Evolutionary conservation across 163 green algal genomes (phyloP).

Genomic region (Chlamydomonas reinhardtii): DNA sequence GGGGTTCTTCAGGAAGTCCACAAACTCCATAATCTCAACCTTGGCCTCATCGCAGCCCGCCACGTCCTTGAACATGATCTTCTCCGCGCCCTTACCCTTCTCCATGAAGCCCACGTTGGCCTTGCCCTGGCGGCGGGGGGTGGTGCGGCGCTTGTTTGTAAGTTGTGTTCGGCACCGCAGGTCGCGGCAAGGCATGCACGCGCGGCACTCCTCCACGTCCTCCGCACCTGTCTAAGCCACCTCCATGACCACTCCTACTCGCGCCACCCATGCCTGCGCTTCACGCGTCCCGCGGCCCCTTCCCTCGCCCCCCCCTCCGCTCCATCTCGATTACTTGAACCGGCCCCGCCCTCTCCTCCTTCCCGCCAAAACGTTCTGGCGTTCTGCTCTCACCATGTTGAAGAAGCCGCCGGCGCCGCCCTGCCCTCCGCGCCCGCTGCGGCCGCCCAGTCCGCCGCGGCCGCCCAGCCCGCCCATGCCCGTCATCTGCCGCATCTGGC

Average conservation of each 20-base stretch:
- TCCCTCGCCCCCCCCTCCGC: no score
- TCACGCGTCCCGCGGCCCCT: no score
- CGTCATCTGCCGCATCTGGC: conserved; percentile 79
- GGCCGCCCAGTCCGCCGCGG: conserved; percentile 58
- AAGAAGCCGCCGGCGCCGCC: conserved; percentile 65
- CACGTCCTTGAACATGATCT: conserved; percentile 93
- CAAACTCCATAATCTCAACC: conserved; percentile 98
- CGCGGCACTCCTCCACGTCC: no score
- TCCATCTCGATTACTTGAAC: no score
- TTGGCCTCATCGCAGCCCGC: conserved; percentile 94
- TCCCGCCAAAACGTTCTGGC: no score
- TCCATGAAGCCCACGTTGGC: conserved; percentile 82
- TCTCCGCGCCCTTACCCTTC: conserved; percentile 91
- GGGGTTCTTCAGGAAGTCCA: conserved; percentile 95
- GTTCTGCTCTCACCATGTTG: conserved; percentile 56
- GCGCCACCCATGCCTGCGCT: no score
- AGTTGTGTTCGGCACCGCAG: no score
- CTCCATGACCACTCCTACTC: no score
- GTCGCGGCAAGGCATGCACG: no score
- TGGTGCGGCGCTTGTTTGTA: no score
- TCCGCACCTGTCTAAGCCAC: no score
- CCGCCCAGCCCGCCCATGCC: conserved; percentile 68
- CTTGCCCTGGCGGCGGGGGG: conserved; percentile 18
- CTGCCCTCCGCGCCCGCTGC: conserved; percentile 29
- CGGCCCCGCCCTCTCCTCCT: no score